phyloP scores from a whole-genome alignment of 2,329 filamentous ascomycete species.

The Anisogramma anomala region DNA sequence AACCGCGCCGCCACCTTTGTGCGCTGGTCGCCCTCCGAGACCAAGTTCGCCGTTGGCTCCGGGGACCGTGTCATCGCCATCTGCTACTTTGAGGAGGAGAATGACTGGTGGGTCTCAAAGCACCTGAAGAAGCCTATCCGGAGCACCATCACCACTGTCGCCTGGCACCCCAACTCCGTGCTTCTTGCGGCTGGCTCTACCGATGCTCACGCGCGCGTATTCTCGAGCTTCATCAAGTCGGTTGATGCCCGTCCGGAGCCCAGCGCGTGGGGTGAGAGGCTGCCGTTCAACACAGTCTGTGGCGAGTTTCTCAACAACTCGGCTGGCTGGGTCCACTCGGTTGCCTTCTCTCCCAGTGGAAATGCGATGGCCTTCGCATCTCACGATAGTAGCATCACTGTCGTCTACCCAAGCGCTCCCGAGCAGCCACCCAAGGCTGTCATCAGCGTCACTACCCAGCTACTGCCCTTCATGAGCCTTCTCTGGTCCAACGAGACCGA shows the following conservation, averaged over 20 bases:
- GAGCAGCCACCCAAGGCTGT: slow-evolving; percentile 88
- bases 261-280: slow-evolving; percentile 82
- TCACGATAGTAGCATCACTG: slow-evolving; percentile 92
- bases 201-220: slow-evolving; percentile 88
- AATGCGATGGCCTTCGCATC: slow-evolving; percentile 88
- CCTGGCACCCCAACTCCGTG: slow-evolving; percentile 97
- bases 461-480: slow-evolving; percentile 83
- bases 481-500: slow-evolving; percentile 88
- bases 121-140: slow-evolving; percentile 98
- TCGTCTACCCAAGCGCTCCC: slow-evolving; percentile 85
- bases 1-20: slow-evolving; percentile 95
- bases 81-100: slow-evolving; percentile 98
- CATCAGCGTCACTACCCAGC: slow-evolving; percentile 76
- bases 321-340: slow-evolving; percentile 90
- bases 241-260: slow-evolving; percentile 77
- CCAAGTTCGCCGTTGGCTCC: slow-evolving; percentile 94
- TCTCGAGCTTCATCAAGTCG: slow-evolving; percentile 94
- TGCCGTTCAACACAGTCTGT: slow-evolving; percentile 97
- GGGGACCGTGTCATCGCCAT: slow-evolving; percentile 91
- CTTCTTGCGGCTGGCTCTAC: slow-evolving; percentile 91
- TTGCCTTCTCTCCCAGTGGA: slow-evolving; percentile 84
- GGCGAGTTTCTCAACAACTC: slow-evolving; percentile 94
- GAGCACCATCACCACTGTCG: slow-evolving; percentile 87
- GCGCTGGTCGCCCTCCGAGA: slow-evolving; percentile 92
- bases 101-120: slow-evolving; percentile 99